Evolutionary conservation across 495 filamentous ascomycete genomes (phyloP).

Genomic region (Penicillium angulare): DNA sequence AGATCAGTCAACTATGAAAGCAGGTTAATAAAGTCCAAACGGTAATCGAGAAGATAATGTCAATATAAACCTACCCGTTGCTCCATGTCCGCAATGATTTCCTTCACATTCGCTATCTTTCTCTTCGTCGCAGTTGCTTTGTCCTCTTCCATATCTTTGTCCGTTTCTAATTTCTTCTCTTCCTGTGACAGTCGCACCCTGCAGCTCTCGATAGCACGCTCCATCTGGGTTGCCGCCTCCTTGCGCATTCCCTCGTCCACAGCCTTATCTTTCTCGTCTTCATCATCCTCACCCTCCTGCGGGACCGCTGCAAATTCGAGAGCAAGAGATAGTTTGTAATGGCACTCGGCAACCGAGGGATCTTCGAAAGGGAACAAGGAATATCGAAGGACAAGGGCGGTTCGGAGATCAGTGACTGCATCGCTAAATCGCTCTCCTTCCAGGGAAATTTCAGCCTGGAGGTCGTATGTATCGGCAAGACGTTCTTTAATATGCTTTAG

Average conservation of each 20-base stretch:
- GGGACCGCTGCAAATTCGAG: conserved; percentile 89
- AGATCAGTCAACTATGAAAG: conserved; percentile 68
- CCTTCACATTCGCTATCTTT: conserved; percentile 78
- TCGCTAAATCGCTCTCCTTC: conserved; percentile 87
- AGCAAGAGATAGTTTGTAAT: conserved; percentile 93
- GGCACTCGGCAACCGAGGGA: conserved; percentile 82
- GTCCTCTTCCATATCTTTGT: conserved; percentile 50
- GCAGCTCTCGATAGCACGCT: conserved; percentile 78
- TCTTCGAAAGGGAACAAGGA: conserved; percentile 75
- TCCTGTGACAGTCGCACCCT: conserved; percentile 72
- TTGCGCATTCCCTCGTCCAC: conserved; percentile 69
- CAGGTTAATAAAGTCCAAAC: conserved; percentile 10
- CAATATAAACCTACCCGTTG: conserved; percentile 55
- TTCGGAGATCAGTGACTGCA: conserved; percentile 76
- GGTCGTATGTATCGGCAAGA: conserved; percentile 85
- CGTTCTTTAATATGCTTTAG: conserved; percentile 71
- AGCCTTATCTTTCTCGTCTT: conserved; percentile 24
- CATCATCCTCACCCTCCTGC: conserved; percentile 46
- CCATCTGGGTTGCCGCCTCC: conserved; percentile 74
- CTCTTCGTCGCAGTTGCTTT: conserved; percentile 54
- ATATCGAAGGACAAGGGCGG: conserved; percentile 71
- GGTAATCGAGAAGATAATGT: not conserved
- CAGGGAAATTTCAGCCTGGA: conserved; percentile 89
- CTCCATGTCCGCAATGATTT: conserved; percentile 86
- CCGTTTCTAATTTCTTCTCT: conserved; percentile 58